phyloP scores from a whole-genome alignment of 371 early-diverging fungal genomes.

The Batrachochytrium dendrobatidis region DNA sequence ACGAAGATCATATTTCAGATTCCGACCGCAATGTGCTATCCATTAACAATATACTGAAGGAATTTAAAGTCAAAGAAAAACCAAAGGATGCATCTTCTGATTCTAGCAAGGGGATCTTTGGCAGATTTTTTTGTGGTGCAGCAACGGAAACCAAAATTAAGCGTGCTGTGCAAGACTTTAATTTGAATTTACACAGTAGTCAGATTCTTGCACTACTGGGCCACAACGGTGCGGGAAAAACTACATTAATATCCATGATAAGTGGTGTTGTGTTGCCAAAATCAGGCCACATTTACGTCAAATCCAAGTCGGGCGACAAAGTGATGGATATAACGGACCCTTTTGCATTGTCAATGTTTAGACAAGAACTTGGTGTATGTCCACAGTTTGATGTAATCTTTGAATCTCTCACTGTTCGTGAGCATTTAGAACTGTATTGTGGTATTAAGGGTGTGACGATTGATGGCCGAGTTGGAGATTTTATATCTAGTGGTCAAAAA shows the following conservation, averaged over 20 bases:
- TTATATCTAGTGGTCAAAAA: background rate
- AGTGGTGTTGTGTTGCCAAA: background rate
- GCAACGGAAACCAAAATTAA: background rate
- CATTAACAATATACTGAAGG: background rate
- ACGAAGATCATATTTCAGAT: background rate
- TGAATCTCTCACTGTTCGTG: slow-evolving; percentile 42
- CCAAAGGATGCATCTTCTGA: too few relatives aligned
- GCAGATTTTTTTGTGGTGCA: background rate
- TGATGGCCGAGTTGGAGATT: background rate
- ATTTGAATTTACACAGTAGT: background rate
- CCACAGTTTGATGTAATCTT: slow-evolving; percentile 51
- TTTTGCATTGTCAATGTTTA: background rate
- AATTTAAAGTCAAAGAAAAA: background rate
- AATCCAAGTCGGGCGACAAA: background rate
- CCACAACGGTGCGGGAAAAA: too few relatives aligned
- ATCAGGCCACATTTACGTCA: background rate
- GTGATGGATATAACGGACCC: background rate
- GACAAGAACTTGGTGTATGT: slow-evolving; percentile 49
- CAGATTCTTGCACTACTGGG: background rate
- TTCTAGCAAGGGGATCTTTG: too few relatives aligned
- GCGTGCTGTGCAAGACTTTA: background rate
- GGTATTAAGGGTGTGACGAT: slow-evolving; percentile 47
- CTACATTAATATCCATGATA: too few relatives aligned
- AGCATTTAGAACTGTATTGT: slow-evolving; percentile 49
- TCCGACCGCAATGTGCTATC: background rate